Conservation (phyloP, 2,329 filamentous ascomycete genomes). For the Pyrenophora graminea region DNA sequence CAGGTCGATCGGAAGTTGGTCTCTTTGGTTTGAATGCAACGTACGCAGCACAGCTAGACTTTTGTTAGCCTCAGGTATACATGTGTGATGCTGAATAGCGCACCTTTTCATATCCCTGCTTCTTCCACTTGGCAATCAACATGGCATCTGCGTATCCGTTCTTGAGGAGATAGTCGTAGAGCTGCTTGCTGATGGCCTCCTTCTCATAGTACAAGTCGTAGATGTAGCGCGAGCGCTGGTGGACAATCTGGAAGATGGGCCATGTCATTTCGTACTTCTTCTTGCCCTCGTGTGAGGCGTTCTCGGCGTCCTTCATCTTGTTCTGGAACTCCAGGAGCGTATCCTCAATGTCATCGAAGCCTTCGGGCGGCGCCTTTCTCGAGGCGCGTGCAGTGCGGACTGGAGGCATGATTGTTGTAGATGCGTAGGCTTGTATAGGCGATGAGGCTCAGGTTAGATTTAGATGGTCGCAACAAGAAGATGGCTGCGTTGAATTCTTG, state of each 20-base stretch:
- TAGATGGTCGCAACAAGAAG: too few species aligned
- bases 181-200: constrained; percentile 85
- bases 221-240: constrained; percentile 89
- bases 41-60: constrained; percentile 80
- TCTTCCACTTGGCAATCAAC: constrained; percentile 99
- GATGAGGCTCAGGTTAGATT: neutral
- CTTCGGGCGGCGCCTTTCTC: constrained; percentile 80
- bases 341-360: constrained; percentile 86
- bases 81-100: constrained; percentile 24
- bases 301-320: constrained; percentile 95
- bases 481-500: too few species aligned
- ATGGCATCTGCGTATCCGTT: constrained; percentile 94
- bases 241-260: constrained; percentile 97
- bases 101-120: constrained; percentile 97
- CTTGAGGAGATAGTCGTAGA: constrained; percentile 97
- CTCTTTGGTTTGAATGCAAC: constrained; percentile 99
- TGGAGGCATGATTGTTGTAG: constrained; percentile 65
- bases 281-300: constrained; percentile 76
- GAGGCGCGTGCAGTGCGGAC: constrained; percentile 71
- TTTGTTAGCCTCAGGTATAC: constrained; percentile 8
- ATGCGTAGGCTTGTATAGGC: neutral
- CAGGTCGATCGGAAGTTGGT: constrained; percentile 98
- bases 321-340: constrained; percentile 83
- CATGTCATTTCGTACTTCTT: constrained; percentile 91
- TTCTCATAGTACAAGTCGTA: constrained; percentile 99